These are phyloP conservation scores for Plasmodium gaboni DNA, from an alignment of 169 alveolate species.

Conservation along the genomic window DNA sequence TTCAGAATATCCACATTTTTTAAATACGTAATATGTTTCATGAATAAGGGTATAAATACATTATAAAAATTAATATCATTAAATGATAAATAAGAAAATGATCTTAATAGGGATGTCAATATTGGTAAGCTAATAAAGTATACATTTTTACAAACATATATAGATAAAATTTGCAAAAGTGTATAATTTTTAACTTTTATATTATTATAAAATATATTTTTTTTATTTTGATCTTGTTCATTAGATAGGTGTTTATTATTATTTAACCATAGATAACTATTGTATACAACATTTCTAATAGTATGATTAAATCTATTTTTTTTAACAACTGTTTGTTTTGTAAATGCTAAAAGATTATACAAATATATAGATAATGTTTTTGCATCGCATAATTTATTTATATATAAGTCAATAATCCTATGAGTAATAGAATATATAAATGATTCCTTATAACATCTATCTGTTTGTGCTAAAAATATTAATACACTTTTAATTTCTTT, in stretches of 20 bases:
- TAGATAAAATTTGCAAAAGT: slow-evolving; percentile 56
- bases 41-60: slow-evolving; percentile 65
- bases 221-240: slow-evolving; percentile 15
- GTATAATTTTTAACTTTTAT: slow-evolving; percentile 58
- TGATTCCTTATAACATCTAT: slow-evolving; percentile 51
- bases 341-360: slow-evolving; percentile 32
- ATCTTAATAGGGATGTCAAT: slow-evolving; percentile 56
- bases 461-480: slow-evolving; percentile 50
- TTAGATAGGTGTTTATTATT: slow-evolving; percentile 12
- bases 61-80: slow-evolving; percentile 44
- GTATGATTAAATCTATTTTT: slow-evolving; percentile 74
- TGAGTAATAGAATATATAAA: slow-evolving; percentile 63
- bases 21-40: slow-evolving; percentile 47
- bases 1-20: slow-evolving; percentile 63
- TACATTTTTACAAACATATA: slow-evolving; percentile 72
- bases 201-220: slow-evolving; percentile 6
- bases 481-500: slow-evolving; percentile 68
- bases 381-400: slow-evolving; percentile 36
- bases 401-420: slow-evolving; percentile 54
- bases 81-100: slow-evolving; percentile 58
- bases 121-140: slow-evolving; percentile 67
- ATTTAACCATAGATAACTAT: slow-evolving; percentile 60
- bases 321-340: slow-evolving; percentile 28
- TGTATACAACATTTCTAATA: slow-evolving; percentile 54
- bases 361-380: slow-evolving; percentile 27